Conservation (phyloP, 2,329 filamentous ascomycete species). For the Verticillium nubilum region DNA sequence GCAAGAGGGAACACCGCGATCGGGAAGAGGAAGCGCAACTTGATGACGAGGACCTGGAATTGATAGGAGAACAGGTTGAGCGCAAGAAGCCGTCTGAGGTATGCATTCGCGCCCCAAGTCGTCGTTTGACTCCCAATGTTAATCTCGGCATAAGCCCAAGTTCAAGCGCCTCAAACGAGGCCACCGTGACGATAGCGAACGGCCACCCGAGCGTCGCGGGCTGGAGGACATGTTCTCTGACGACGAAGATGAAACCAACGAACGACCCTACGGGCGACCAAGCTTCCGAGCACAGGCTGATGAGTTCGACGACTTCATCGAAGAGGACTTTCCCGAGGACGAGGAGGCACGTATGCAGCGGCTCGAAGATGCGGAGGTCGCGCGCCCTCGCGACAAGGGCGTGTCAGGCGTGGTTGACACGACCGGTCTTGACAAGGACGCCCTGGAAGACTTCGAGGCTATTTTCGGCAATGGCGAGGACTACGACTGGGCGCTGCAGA, state of each 20-base stretch:
- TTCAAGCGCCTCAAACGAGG: constrained; percentile 97
- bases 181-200: constrained; percentile 68
- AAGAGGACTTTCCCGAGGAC: constrained; percentile 88
- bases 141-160: constrained; percentile 56
- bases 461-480: constrained; percentile 92
- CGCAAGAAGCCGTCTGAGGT: constrained; percentile 66
- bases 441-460: constrained; percentile 87
- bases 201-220: constrained; percentile 59
- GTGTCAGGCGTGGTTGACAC: constrained; percentile 69
- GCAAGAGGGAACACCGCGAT: constrained; percentile 71
- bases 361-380: constrained; percentile 83
- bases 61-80: constrained; percentile 74
- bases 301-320: constrained; percentile 94
- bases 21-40: constrained; percentile 82
- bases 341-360: constrained; percentile 71
- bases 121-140: constrained; percentile 8
- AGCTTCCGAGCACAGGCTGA: constrained; percentile 60
- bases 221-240: constrained; percentile 94
- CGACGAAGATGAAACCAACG: constrained; percentile 66
- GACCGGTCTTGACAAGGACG: constrained; percentile 82
- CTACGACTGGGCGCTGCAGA: constrained; percentile 87
- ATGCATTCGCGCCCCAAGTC: constrained; percentile 22
- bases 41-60: constrained; percentile 92
- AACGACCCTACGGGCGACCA: constrained; percentile 43
- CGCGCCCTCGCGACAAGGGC: constrained; percentile 68